Evolutionary conservation across 352 stramenopile genomes (phyloP).

Genomic region (Albugo candida): DNA sequence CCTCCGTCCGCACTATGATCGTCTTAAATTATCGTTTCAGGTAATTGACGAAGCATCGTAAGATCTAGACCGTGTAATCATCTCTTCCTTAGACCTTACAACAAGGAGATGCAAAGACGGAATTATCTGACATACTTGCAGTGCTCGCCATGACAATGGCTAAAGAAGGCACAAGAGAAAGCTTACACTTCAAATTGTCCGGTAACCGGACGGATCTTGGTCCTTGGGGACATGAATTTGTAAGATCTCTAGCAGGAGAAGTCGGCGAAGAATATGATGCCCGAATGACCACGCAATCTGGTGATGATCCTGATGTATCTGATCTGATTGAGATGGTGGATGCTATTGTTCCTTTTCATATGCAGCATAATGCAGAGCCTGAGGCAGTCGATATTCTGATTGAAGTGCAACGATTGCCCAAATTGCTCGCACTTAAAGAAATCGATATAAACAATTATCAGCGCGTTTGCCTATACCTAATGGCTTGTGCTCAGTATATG

Average conservation of each 20-base stretch:
- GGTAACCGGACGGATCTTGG: slow-evolving; percentile 84
- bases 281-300: slow-evolving; percentile 30
- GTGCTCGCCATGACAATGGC: slow-evolving; percentile 98
- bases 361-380: slow-evolving; percentile 97
- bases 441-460: slow-evolving; percentile 98
- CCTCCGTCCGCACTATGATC: slow-evolving; percentile 88
- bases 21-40: slow-evolving; percentile 76
- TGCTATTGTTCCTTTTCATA: slow-evolving; percentile 98
- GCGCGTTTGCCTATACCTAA: slow-evolving; percentile 95
- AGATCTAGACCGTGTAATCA: not conserved
- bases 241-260: slow-evolving; percentile 92
- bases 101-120: slow-evolving; percentile 41
- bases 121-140: slow-evolving; percentile 75
- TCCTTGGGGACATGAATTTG: slow-evolving; percentile 97
- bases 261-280: slow-evolving; percentile 88
- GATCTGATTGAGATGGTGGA: slow-evolving; percentile 94
- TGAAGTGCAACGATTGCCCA: slow-evolving; percentile 93
- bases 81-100: slow-evolving; percentile 11
- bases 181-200: slow-evolving; percentile 79
- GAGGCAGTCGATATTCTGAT: slow-evolving; percentile 98
- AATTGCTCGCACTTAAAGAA: slow-evolving; percentile 81
- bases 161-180: slow-evolving; percentile 80
- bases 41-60: slow-evolving; percentile 7
- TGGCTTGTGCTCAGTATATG: slow-evolving; percentile 97
- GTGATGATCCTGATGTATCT: slow-evolving; percentile 41